Conservation (phyloP, 257 asterid genomes). For the Dorcoceras hygrometricum region DNA sequence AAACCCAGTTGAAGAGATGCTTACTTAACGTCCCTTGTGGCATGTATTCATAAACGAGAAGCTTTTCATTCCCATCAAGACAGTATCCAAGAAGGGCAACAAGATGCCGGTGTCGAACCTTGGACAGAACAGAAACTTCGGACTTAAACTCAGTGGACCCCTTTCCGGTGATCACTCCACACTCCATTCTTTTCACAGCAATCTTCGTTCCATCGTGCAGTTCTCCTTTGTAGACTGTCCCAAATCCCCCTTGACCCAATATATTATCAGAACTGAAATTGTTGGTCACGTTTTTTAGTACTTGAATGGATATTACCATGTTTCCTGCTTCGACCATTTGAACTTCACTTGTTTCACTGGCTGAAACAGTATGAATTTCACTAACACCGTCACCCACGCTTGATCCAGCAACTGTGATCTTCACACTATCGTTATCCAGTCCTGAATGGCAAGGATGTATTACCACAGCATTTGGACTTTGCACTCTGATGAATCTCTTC, state of each 20-base stretch:
- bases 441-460: conserved; percentile 85
- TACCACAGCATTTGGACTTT: conserved; percentile 73
- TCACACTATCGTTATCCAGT: conserved; percentile 70
- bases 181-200: conserved; percentile 94
- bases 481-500: conserved; percentile 68
- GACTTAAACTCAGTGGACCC: conserved; percentile 80
- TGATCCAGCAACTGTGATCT: conserved; percentile 87
- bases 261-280: conserved; percentile 67
- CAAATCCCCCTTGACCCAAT: conserved; percentile 86
- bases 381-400: conserved; percentile 57
- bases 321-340: conserved; percentile 93
- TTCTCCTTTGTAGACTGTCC: conserved; percentile 86
- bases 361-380: conserved; percentile 53
- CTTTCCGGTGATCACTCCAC: conserved; percentile 73
- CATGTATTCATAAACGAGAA: conserved; percentile 86
- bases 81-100: conserved; percentile 94
- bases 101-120: conserved; percentile 85
- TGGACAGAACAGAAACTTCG: conserved; percentile 86
- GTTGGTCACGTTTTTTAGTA: conserved; percentile 70
- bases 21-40: conserved; percentile 89
- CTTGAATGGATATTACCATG: conserved; percentile 90
- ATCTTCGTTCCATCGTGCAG: conserved; percentile 88
- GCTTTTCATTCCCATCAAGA: conserved; percentile 86
- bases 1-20: conserved; percentile 72
- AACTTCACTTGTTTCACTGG: conserved; percentile 50